Base-by-base conservation (phyloP, 2,329 filamentous ascomycete species). In the Lomentospora prolificans region DNA sequence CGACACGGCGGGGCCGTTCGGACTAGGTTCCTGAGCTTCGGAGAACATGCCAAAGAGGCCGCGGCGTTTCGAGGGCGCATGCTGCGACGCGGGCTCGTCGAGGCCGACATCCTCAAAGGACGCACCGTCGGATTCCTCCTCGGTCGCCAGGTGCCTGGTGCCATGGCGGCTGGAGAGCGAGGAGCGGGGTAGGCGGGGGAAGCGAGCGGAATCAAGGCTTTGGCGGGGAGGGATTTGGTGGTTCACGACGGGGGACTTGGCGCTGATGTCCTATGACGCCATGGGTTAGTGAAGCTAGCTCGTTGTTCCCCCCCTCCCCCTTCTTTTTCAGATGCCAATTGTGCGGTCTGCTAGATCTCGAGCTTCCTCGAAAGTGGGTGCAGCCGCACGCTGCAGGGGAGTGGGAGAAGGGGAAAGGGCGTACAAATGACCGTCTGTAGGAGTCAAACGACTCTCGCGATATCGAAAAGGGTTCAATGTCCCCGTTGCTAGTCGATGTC, bases 381-480 rank as follows among this genome's bases (percentile, higher is more conserved):
- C n/a, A n/a, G n/a, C n/a, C n/a, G n/a, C n/a, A n/a, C n/a, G n/a
- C n/a, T n/a, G n/a, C n/a, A n/a, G n/a, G n/a, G n/a, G n/a, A n/a
- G n/a, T n/a, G n/a, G n/a, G n/a, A n/a, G n/a, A n/a, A n/a, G 12
- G 6, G 30, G 30, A 33, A 33, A 33, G 30, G 39, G 39, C 86
- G 63, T 80, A 96, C 92, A 75, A 97, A 97, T 60, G 91, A 96
- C 64, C 94, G 84, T 60, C 94, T 81, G 72, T 97, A 97, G 3
- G 91, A 96, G 69, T 97, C 94, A 66, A 97, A 97, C 2, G 91
- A 96, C 72, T 97, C 94, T 64, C 92, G 82, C 36, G 91, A 96
- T 68, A 97, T 97, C 60, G 87, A 90, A 68, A 97, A 97, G 12
- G 87, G 90, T 67, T 97, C 92, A 63, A 90, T 91, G 59, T 95